Base-by-base conservation (phyloP, 352 stramenopile genomes). In the Thalassiosira exigua region DNA sequence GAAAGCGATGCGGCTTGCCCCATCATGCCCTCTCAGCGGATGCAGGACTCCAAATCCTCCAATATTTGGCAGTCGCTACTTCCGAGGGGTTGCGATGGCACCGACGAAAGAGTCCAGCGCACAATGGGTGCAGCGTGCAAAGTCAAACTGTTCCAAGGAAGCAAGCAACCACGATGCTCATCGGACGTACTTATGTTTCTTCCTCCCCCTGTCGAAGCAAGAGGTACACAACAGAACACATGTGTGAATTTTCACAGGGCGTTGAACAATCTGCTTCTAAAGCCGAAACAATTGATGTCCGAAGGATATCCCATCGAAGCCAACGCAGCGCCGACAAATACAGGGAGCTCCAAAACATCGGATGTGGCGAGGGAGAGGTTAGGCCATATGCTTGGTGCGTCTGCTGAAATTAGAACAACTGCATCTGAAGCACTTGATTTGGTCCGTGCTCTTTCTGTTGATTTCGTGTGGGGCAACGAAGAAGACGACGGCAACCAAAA, bases 111-210 rank as follows among this genome's bases (percentile, higher is more conserved):
- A 65, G 54, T 70, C 4, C 54, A 64, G n/a, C 61, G 69, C 21
- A 74, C 51, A 14, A 76, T 84, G 57, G 59, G 65, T 46, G 65
- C 76, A 46, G 76, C 76, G 11, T 79, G 76, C 42, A 84, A 75
- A 68, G 76, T 84, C n/a, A 71, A 84, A 66, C 81, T 88, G 69
- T 92, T 91, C 62, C 81, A 90, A 50, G 84, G 78, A 41, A 65
- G 72, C 17, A 32, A 75, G 46, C 46, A 76, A 12, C 79, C 79
- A 12, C 75, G 73, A 68, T 81, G 68, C 42, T 74, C 85, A 41
- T 85, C 86, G 11, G 79, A 90, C 67, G 65, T 68, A 24, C 42
- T 90, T 0, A 82, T 92, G 69, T 86, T 83, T 68, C 65, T 90
- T 22, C 69, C 66, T 71, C 66, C 57, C 41, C 19, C 57, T 46